phyloP scores from a whole-genome alignment of 805 yeast species.

The Cyberlindnera veronae region DNA sequence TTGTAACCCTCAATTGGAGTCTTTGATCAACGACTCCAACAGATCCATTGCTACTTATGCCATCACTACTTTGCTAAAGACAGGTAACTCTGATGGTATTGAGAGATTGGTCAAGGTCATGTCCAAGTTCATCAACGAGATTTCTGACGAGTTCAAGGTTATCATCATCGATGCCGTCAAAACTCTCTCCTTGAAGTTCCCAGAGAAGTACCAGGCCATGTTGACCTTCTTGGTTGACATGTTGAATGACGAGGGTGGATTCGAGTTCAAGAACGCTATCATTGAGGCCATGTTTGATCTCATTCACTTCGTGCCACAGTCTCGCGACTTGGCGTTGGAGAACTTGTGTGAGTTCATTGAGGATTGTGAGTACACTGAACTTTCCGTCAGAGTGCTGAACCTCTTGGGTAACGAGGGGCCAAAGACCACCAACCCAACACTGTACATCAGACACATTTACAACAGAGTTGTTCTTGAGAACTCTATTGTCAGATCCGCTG shows the following conservation, averaged over 20 bases:
- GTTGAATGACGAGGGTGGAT: conserved; percentile 88
- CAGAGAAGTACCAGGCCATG: conserved; percentile 81
- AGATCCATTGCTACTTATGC: conserved; percentile 95
- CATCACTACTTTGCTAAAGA: conserved; percentile 90
- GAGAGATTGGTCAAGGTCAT: conserved; percentile 87
- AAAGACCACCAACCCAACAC: conserved; percentile 74
- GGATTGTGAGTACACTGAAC: conserved; percentile 95
- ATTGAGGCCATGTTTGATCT: conserved; percentile 92
- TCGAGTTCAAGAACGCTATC: conserved; percentile 77
- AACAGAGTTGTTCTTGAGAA: conserved; percentile 96
- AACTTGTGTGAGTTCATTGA: conserved; percentile 95
- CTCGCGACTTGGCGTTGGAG: conserved; percentile 79
- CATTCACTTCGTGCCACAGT: conserved; percentile 80
- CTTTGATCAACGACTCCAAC: conserved; percentile 81
- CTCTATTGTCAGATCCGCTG: conserved; percentile 92
- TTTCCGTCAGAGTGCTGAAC: conserved; percentile 89
- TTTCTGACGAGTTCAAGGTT: conserved; percentile 91
- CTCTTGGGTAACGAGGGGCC: conserved; percentile 95
- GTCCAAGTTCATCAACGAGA: conserved; percentile 85
- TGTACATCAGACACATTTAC: conserved; percentile 92
- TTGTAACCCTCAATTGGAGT: conserved; percentile 83
- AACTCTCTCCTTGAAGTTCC: conserved; percentile 88
- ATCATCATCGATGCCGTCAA: conserved; percentile 95
- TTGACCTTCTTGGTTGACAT: conserved; percentile 77
- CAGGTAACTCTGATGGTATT: conserved; percentile 87